Conservation (phyloP, 1,284 basidiomycete species). For the Moesziomyces parantarcticus region DNA sequence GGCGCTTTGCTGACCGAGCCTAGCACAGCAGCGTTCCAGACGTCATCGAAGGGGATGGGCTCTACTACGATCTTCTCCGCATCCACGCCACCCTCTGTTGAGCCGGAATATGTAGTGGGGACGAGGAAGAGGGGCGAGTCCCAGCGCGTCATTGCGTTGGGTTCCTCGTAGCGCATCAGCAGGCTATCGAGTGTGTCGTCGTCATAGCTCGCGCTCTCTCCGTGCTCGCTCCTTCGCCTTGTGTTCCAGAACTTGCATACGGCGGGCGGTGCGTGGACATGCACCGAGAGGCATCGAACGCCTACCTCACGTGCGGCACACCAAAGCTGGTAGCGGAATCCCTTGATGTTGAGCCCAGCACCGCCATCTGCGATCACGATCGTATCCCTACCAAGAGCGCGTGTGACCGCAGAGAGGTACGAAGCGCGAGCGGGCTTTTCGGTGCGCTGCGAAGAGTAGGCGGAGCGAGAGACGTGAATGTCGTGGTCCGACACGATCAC, state of each 20-base stretch:
- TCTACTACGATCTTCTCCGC: conserved; percentile 70
- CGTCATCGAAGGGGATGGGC: conserved; percentile 77
- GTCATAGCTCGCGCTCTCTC: conserved; percentile 72
- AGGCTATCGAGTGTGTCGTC: conserved; percentile 89
- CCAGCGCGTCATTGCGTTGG: conserved; percentile 96
- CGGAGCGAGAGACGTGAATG: conserved; percentile 75
- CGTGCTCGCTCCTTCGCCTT: conserved; percentile 69
- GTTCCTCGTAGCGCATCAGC: conserved; percentile 90
- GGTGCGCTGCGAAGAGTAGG: conserved; percentile 79
- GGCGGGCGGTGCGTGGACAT: conserved; percentile 77
- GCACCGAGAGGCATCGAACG: conserved; percentile 81
- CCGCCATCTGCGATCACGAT: conserved; percentile 83
- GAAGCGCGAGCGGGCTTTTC: conserved; percentile 90
- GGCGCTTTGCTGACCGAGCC: conserved; percentile 85
- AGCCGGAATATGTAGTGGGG: conserved; percentile 59
- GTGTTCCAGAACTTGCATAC: conserved; percentile 75
- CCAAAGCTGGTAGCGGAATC: conserved; percentile 95
- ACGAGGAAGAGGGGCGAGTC: conserved; percentile 92
- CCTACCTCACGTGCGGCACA: conserved; percentile 91
- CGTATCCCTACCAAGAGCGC: conserved; percentile 78
- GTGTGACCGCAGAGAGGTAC: conserved; percentile 85
- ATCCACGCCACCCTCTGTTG: conserved; percentile 70
- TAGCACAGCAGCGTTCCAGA: conserved; percentile 84
- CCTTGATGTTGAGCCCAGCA: conserved; percentile 93
- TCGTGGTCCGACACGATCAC: conserved; percentile 81